Evolutionary conservation across 164 flowering plant genomes (phyloP).

Genomic region (grape (Vitis vinifera)): DNA sequence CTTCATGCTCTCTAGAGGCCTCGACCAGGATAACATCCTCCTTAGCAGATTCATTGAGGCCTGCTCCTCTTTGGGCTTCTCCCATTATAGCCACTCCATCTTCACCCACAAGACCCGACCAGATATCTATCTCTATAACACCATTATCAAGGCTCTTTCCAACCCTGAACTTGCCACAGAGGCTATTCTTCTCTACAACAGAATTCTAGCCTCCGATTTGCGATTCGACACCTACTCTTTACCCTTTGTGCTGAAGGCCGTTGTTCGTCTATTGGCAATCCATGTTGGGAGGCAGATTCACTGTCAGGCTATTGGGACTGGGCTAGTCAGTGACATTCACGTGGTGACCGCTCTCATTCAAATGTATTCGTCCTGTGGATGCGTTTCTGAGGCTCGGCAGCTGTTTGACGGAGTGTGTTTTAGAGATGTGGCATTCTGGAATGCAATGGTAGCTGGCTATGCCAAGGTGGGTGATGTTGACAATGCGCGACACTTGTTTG

Average conservation of each 20-base stretch:
- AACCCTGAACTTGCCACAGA: slow-evolving; percentile 18
- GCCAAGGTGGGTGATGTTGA: slow-evolving; percentile 47
- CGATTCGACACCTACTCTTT: slow-evolving; percentile 58
- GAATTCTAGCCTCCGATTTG: slow-evolving; percentile 27
- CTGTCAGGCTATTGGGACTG: slow-evolving; percentile 35
- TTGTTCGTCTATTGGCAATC: slow-evolving; percentile 21
- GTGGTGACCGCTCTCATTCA: slow-evolving; percentile 44
- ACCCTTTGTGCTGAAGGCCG: slow-evolving; percentile 57
- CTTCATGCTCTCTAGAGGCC: slow-evolving; percentile 42
- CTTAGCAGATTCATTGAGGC: slow-evolving; percentile 41
- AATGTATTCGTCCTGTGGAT: slow-evolving; percentile 45
- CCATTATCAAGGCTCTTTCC: slow-evolving; percentile 48
- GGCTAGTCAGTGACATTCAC: slow-evolving; percentile 35
- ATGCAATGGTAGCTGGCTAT: slow-evolving; percentile 59
- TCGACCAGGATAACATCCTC: slow-evolving; percentile 36
- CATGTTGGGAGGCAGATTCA: slow-evolving; percentile 43
- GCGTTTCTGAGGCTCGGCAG: slow-evolving; percentile 39
- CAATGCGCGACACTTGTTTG: slow-evolving; percentile 45
- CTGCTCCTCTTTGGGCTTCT: slow-evolving; percentile 35
- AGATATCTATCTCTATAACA: slow-evolving; percentile 42
- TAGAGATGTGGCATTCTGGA: slow-evolving; percentile 49
- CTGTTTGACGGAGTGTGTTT: slow-evolving; percentile 45
- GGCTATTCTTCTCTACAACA: slow-evolving; percentile 38
- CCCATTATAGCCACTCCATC: slow-evolving; percentile 31
- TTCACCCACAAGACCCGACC: slow-evolving; percentile 30